phyloP scores from a whole-genome alignment of 2,329 filamentous ascomycete species.

The Trichoderma atrobrunneum region DNA sequence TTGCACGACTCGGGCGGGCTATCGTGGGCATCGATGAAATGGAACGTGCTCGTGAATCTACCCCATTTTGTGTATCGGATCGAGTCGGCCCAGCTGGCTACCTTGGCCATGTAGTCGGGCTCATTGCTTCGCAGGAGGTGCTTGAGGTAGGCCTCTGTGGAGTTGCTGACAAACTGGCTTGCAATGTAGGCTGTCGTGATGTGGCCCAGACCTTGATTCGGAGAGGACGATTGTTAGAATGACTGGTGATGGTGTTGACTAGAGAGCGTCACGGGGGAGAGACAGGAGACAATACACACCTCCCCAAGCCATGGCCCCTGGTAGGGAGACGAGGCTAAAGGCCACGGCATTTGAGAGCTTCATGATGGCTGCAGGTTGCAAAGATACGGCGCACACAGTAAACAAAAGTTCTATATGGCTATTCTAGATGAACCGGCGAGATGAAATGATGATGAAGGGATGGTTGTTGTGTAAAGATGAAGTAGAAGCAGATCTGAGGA shows the following conservation, averaged over 20 bases:
- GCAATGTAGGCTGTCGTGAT: slow-evolving; percentile 64
- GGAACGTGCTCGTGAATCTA: slow-evolving; percentile 59
- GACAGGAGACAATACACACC: slow-evolving; percentile 32
- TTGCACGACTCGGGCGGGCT: slow-evolving; percentile 55
- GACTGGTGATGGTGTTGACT: not conserved
- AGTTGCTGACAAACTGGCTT: slow-evolving; percentile 55
- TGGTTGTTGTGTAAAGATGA: not conserved
- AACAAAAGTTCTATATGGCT: not conserved
- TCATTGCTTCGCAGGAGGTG: slow-evolving; percentile 53
- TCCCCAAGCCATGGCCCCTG: slow-evolving; percentile 41
- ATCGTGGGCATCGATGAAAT: slow-evolving; percentile 69
- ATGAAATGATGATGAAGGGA: not conserved
- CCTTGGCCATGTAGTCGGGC: slow-evolving; percentile 57
- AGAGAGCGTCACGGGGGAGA: not conserved
- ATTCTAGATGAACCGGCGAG: not conserved
- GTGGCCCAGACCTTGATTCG: slow-evolving; percentile 55
- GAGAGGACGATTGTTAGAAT: slow-evolving; percentile 1
- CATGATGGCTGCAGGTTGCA: slow-evolving; percentile 26
- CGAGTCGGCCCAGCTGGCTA: slow-evolving; percentile 67
- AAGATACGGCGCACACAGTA: not conserved
- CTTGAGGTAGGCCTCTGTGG: slow-evolving; percentile 57
- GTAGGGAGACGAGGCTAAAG: slow-evolving; percentile 34
- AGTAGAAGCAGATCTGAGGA: not conserved
- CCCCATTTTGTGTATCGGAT: slow-evolving; percentile 64
- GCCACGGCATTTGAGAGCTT: slow-evolving; percentile 32